Evolutionary conservation across 2,329 filamentous ascomycete species (phyloP).

Genomic region (Pestalotiopsis sp.): DNA sequence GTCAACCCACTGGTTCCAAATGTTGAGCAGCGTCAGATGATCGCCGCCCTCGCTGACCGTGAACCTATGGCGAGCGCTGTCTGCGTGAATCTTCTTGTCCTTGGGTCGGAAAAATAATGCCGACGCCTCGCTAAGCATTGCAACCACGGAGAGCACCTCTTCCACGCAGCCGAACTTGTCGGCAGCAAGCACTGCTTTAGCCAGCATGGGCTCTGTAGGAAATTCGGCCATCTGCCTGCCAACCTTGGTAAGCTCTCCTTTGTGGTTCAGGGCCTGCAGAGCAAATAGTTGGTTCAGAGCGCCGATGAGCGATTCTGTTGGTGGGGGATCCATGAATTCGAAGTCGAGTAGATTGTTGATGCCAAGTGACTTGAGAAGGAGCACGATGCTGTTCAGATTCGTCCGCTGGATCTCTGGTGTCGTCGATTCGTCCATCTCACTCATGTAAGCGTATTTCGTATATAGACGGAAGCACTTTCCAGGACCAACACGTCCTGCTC

Average conservation of each 20-base stretch:
- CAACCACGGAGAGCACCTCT: conserved; percentile 89
- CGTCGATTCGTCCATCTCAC: conserved; percentile 90
- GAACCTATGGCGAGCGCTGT: conserved; percentile 86
- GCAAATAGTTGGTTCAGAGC: conserved; percentile 91
- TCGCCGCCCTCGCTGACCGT: conserved; percentile 91
- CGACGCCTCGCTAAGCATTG: conserved; percentile 87
- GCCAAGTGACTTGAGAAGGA: conserved; percentile 85
- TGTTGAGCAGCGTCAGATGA: conserved; percentile 83
- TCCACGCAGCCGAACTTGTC: conserved; percentile 92
- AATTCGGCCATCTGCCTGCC: conserved; percentile 96
- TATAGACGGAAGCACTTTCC: conserved; percentile 94
- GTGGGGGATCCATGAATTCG: conserved; percentile 93
- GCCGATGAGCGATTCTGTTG: conserved; percentile 85
- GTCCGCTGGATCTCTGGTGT: conserved; percentile 92
- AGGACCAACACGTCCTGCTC: conserved; percentile 87
- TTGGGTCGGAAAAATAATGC: conserved; percentile 94
- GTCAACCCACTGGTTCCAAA: conserved; percentile 96
- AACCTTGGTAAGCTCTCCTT: conserved; percentile 85
- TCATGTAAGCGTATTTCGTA: conserved; percentile 91
- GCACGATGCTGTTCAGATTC: conserved; percentile 80
- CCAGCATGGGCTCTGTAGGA: conserved; percentile 88
- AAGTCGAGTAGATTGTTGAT: conserved; percentile 94
- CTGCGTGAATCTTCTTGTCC: conserved; percentile 95
- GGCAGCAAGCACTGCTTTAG: conserved; percentile 84
- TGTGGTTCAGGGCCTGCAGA: conserved; percentile 84